Conservation (phyloP, 2,329 filamentous ascomycete genomes). For the Clarireedia homoeocarpa region DNA sequence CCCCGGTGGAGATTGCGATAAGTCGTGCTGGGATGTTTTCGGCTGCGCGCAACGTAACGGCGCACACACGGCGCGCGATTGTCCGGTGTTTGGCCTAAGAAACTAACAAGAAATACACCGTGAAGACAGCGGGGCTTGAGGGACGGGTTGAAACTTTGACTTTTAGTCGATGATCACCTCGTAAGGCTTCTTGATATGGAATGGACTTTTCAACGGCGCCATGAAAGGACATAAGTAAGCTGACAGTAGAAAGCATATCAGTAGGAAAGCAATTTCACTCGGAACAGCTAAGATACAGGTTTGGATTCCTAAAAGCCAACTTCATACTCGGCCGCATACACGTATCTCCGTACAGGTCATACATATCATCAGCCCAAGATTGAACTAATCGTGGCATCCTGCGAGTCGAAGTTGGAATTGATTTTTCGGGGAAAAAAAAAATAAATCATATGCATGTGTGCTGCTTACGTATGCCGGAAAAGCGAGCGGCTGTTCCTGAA, state of each 20-base stretch:
- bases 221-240: too few species aligned
- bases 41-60: not conserved
- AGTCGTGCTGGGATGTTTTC: not conserved
- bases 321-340: too few species aligned
- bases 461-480: not conserved
- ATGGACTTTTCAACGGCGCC: too few species aligned
- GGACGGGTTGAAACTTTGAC: not conserved
- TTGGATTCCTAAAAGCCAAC: too few species aligned
- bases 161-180: not conserved
- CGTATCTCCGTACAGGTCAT: too few species aligned
- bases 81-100: not conserved
- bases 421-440: too few species aligned
- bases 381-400: not conserved
- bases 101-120: not conserved
- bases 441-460: not conserved
- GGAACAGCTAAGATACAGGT: too few species aligned
- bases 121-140: too few species aligned
- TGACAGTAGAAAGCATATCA: too few species aligned
- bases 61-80: too few species aligned
- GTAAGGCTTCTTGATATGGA: not conserved
- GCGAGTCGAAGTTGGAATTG: not conserved
- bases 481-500: not conserved
- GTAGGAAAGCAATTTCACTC: too few species aligned
- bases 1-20: not conserved
- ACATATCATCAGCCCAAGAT: too few species aligned